phyloP scores from a whole-genome alignment of 1,284 basidiomycete species.

The Fomitopsis schrenkii region DNA sequence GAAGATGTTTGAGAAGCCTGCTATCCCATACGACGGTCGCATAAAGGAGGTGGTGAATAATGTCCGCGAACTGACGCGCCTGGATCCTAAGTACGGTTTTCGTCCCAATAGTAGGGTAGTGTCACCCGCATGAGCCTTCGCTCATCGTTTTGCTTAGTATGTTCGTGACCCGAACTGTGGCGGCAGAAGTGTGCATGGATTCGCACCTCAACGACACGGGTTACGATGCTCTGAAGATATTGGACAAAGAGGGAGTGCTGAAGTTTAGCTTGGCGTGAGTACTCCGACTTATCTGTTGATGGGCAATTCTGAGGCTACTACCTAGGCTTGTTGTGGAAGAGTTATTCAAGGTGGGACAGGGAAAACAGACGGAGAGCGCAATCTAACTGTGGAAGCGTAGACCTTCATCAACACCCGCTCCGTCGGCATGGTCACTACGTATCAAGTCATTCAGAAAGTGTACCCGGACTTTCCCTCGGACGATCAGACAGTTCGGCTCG shows the following conservation, averaged over 20 bases:
- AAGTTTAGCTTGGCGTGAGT: constrained; percentile 53
- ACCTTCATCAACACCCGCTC: constrained; percentile 66
- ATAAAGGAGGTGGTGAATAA: constrained; percentile 63
- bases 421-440: constrained; percentile 45
- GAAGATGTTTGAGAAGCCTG: constrained; percentile 71
- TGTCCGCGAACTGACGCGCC: constrained; percentile 60
- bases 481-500: constrained; percentile 57
- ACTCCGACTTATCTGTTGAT: background rate
- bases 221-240: constrained; percentile 59
- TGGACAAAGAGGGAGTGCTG: constrained; percentile 58
- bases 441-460: constrained; percentile 52
- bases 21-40: constrained; percentile 43
- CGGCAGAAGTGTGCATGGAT: constrained; percentile 77
- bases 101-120: background rate
- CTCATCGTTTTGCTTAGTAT: constrained; percentile 42
- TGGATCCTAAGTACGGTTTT: constrained; percentile 56
- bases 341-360: constrained; percentile 48
- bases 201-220: constrained; percentile 62
- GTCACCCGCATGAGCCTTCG: background rate
- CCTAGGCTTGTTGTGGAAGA: constrained; percentile 51
- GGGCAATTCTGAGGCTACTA: background rate
- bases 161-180: constrained; percentile 75
- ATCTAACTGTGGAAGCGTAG: constrained; percentile 29
- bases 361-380: too few species aligned
- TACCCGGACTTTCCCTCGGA: constrained; percentile 59